Conservation (phyloP, 2,329 filamentous ascomycete genomes). For the Fusarium miscanthi region DNA sequence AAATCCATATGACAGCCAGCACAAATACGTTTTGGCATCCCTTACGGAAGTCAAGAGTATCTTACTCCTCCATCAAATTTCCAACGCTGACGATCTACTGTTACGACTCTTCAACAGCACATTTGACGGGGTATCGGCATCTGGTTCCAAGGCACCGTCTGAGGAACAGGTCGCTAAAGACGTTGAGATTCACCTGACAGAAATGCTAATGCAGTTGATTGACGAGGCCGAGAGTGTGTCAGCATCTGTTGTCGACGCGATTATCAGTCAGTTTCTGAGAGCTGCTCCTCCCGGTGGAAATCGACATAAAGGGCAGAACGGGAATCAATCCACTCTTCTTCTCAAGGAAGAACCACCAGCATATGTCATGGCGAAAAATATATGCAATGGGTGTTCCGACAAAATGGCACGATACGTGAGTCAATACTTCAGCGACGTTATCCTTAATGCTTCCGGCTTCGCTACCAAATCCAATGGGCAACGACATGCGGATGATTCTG, state of each 20-base stretch:
- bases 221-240: conserved; percentile 85
- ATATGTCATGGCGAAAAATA: conserved; percentile 95
- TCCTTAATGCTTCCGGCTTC: conserved; percentile 82
- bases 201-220: conserved; percentile 84
- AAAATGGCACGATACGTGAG: conserved; percentile 96
- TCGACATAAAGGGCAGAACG: conserved; percentile 73
- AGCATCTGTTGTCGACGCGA: conserved; percentile 85
- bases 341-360: conserved; percentile 89
- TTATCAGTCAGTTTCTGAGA: conserved; percentile 94
- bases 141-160: conserved; percentile 73
- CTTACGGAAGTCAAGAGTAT: conserved; percentile 95
- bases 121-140: conserved; percentile 90
- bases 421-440: conserved; percentile 97
- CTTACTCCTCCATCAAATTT: conserved; percentile 87
- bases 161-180: conserved; percentile 91
- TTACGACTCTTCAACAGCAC: conserved; percentile 85
- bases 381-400: conserved; percentile 89
- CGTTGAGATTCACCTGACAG: conserved; percentile 91
- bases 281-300: conserved; percentile 77
- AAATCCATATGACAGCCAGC: conserved; percentile 91
- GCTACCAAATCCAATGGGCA: conserved; percentile 66
- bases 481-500: conserved; percentile 70
- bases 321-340: conserved; percentile 84
- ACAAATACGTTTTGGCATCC: conserved; percentile 90
- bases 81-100: conserved; percentile 82